Evolutionary conservation across 768 basidiomycete species (phyloP).

Genomic region (Boletus pseudopeckii): DNA sequence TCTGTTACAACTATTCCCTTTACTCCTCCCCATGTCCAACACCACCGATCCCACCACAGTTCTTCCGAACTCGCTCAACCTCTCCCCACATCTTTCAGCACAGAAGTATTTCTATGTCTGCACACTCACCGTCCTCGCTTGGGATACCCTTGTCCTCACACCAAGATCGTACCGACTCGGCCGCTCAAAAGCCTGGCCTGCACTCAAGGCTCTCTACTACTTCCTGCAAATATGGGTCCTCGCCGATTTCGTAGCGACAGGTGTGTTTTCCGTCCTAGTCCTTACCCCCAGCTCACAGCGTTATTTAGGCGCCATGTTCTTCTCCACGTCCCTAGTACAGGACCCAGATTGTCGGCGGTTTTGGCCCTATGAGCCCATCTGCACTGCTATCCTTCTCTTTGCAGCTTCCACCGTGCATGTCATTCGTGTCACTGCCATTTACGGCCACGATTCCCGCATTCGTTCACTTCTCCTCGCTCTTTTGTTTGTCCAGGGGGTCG

Average conservation of each 20-base stretch:
- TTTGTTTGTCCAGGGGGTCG: conserved; percentile 63
- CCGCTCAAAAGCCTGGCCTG: conserved; percentile 63
- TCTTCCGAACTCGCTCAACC: conserved; percentile 66
- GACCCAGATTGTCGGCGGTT: conserved; percentile 58
- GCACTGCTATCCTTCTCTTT: conserved; percentile 70
- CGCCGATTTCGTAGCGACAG: conserved; percentile 71
- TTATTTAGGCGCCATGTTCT: conserved; percentile 71
- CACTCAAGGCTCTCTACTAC: conserved; percentile 72
- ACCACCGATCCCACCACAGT: background rate
- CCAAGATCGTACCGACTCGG: conserved; percentile 74
- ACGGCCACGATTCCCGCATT: conserved; percentile 53
- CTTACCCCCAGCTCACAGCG: background rate
- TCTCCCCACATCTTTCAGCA: conserved; percentile 74
- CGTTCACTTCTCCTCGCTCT: conserved; percentile 55
- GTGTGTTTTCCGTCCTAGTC: conserved; percentile 34
- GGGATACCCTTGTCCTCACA: conserved; percentile 84
- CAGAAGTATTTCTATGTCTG: conserved; percentile 92
- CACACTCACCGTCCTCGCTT: conserved; percentile 84
- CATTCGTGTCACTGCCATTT: conserved; percentile 77
- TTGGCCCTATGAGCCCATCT: conserved; percentile 84
- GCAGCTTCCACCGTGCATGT: conserved; percentile 75
- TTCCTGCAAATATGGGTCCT: conserved; percentile 78
- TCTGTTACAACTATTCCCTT: background rate
- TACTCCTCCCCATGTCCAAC: conserved; percentile 14
- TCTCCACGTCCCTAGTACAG: conserved; percentile 66